Evolutionary conservation across 208 protist species (phyloP), one percentile per base, ranked within the genome.

Genomic region (Leishmania major): DNA sequence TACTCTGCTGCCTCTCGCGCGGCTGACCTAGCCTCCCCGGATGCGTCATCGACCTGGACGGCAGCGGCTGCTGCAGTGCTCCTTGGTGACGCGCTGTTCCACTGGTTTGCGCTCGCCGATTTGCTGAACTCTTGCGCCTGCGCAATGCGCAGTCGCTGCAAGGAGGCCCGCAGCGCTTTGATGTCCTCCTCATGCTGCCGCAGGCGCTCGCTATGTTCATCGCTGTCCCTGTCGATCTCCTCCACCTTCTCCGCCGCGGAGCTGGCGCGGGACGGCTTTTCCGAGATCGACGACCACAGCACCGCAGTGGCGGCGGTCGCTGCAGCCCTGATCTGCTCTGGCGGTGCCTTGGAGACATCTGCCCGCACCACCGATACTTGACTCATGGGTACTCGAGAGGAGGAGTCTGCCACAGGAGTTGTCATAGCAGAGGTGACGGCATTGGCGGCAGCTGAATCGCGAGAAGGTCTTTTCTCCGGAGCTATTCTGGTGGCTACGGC

Each of bases 1-100:
- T 70, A 76, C 51, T 86, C 57, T 37, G 76, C 69, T n/a, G 78
- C 82, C 15, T 82, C 82, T 8, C 37, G 60, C 15, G 86, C 76
- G 19, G 84, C 71, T 25, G 66, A 31, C 47, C 71, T 71, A 7
- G 77, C 75, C 64, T 84, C 77, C 31, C 31, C 31, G 1, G 76
- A 74, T 10, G 37, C 31, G 8, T 28, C 37, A 49, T 37, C 71
- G 19, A 35, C 59, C 62, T 74, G 47, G 25, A 47, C 51, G 17
- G 51, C 73, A 15, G 60, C 62, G 6, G 43, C 64, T 11, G 43
- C 22, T 17, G 5, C 35, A n/a, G 35, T 22, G 57, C 49, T 28
- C 10, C 22, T 47, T 53, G 5, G 43, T 6, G 51, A 47, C 37
- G 55, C 1, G 53, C 35, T 15, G 69, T 37, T n/a, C 31, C 15